These are phyloP conservation scores for Xylaria hypoxylon DNA, from an alignment of 2,329 filamentous ascomycete genomes.

Conservation along the genomic window DNA sequence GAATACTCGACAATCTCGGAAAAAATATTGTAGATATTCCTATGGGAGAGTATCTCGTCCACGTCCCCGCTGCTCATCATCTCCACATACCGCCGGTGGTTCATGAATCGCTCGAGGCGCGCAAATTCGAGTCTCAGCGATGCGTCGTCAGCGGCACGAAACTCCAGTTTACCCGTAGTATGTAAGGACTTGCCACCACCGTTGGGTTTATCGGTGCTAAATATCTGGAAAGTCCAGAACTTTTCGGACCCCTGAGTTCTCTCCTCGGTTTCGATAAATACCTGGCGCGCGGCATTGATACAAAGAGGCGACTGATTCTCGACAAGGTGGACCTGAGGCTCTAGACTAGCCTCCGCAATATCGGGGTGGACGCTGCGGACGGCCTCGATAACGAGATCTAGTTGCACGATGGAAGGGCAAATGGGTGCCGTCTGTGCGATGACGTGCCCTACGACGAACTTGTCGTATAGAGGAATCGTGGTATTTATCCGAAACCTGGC, in stretches of 20 bases:
- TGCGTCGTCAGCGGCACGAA: slow-evolving; percentile 31
- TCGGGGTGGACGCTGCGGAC: slow-evolving; percentile 50
- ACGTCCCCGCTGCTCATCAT: slow-evolving; percentile 36
- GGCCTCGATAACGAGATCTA: slow-evolving; percentile 50
- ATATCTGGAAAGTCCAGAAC: slow-evolving; percentile 27
- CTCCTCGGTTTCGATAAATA: slow-evolving; percentile 21
- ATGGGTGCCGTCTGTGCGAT: slow-evolving; percentile 55
- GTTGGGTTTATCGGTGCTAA: slow-evolving; percentile 15
- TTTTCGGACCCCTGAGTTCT: slow-evolving; percentile 5
- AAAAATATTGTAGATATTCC: slow-evolving; percentile 55
- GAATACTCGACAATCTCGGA: slow-evolving; percentile 53
- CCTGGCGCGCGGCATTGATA: slow-evolving; percentile 27
- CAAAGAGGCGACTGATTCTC: slow-evolving; percentile 38
- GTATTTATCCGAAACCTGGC: slow-evolving; percentile 59
- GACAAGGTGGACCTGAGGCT: slow-evolving; percentile 44
- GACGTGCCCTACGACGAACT: slow-evolving; percentile 53
- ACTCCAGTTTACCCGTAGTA: slow-evolving; percentile 36
- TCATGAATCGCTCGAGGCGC: slow-evolving; percentile 37
- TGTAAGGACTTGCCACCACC: slow-evolving; percentile 25
- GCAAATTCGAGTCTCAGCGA: slow-evolving; percentile 35
- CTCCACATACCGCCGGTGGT: slow-evolving; percentile 35
- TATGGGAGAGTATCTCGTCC: slow-evolving; percentile 52
- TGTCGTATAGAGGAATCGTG: slow-evolving; percentile 49
- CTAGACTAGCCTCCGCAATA: slow-evolving; percentile 25
- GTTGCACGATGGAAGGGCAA: slow-evolving; percentile 54